Conservation (phyloP, 139 green algal genomes). For the Tetraselmis striata region DNA sequence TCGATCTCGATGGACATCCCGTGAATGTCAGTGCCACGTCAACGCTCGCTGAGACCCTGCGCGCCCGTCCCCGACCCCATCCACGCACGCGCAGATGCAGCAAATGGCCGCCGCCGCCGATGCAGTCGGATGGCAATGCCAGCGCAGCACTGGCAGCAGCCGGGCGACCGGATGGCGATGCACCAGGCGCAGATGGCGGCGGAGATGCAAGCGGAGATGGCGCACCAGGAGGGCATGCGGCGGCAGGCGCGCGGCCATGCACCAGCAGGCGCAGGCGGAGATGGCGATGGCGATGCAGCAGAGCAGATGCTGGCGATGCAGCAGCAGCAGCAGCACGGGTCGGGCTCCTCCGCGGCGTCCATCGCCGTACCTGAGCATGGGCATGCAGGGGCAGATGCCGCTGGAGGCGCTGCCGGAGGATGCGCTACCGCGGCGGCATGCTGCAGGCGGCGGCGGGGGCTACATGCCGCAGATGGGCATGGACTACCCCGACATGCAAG, state of each 20-base stretch:
- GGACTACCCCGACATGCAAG: not conserved
- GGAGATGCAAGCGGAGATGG: conserved; percentile 3
- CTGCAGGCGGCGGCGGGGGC: too few species aligned
- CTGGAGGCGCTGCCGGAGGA: not conserved
- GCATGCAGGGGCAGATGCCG: not conserved
- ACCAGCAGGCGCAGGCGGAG: not conserved
- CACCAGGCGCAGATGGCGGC: not conserved
- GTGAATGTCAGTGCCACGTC: too few species aligned
- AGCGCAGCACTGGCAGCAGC: not conserved
- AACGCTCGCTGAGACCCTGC: too few species aligned
- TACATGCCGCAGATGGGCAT: too few species aligned
- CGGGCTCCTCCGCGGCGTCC: too few species aligned
- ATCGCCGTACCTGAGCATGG: too few species aligned
- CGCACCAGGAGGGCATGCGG: not conserved
- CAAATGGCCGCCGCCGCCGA: not conserved
- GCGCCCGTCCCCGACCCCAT: too few species aligned
- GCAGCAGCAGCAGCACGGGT: not conserved
- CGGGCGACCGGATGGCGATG: not conserved
- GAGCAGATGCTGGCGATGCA: not conserved
- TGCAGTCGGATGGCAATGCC: too few species aligned
- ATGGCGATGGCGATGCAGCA: not conserved
- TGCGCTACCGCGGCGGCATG: not conserved
- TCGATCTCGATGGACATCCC: too few species aligned
- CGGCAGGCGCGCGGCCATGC: not conserved
- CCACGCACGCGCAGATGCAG: not conserved